Base-by-base conservation (phyloP, 2,329 filamentous ascomycete genomes). In the Colletotrichum shisoi region DNA sequence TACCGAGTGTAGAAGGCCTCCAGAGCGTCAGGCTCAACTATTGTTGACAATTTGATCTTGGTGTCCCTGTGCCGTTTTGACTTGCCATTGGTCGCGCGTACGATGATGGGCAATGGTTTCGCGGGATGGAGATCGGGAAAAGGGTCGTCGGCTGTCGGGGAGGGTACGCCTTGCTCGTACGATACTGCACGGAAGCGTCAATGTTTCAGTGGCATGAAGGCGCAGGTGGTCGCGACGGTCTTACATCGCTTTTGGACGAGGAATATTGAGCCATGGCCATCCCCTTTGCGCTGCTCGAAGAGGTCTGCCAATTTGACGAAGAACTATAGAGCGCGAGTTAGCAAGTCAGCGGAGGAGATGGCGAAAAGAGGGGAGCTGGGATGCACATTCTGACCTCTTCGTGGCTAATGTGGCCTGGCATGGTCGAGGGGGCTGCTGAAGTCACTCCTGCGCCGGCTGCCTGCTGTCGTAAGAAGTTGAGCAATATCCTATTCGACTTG, bases 1-100 rank as follows among this genome's bases (percentile, higher is more conserved):
- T 98, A 99, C 58, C 87, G 85, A 37, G 83, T 81, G 77, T 93
- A 99, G 75, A 99, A 99, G 0, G 78, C 81, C 61, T 96, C 93
- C 12, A 98, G 77, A 5, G 90, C 87, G 65, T 89, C 87, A 0
- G 91, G 87, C 62, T 90, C 84, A 0, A 98, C 93, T 0, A 97
- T 79, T 0, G 95, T 98, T 2, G 92, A 92, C 31, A 97, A 76
- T 78, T 94, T 96, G 71, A 91, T 79, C 71, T 90, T 89, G 63
- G 83, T 77, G 46, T 82, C 77, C 62, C 84, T 83, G 70, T 84
- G 83, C 69, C 79, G 81, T 72, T 85, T 87, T 57, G 81, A 85
- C 74, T 90, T 91, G 73, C 92, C 93, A 77, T 98, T 92, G 40
- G 91, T 91, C 15, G 93, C 94, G 68, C 93, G 89, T 71, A 99